A percentile compares a stretch with the other conserved stretches of the same genome.
phyloP scores from a whole-genome alignment of 108 stramenopile genomes.

The Pseudonitzschia multistriata region DNA sequence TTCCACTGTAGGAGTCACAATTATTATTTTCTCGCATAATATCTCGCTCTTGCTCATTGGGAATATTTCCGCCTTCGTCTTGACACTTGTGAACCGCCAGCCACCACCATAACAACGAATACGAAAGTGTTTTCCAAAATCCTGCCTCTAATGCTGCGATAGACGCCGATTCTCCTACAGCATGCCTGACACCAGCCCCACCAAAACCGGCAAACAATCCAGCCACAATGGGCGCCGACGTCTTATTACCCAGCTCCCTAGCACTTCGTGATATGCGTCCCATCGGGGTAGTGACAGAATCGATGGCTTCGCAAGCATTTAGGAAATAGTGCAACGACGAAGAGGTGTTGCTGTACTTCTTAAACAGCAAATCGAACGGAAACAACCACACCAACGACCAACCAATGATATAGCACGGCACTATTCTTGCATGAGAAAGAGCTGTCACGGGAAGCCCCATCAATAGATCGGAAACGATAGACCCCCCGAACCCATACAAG shows the following conservation, averaged over 20 bases:
- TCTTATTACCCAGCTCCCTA: slow-evolving; percentile 31
- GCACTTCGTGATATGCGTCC: slow-evolving; percentile 31
- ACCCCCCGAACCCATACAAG: slow-evolving; percentile 38
- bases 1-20: slow-evolving; percentile 29
- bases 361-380: slow-evolving; percentile 27
- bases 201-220: slow-evolving; percentile 37
- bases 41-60: background rate
- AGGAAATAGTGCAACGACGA: slow-evolving; percentile 29
- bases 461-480: slow-evolving; percentile 37
- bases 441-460: slow-evolving; percentile 38
- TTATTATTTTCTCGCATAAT: slow-evolving; percentile 14
- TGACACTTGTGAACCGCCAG: slow-evolving; percentile 25
- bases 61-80: background rate
- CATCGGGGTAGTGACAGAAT: slow-evolving; percentile 36
- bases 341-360: slow-evolving; percentile 11
- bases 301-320: slow-evolving; percentile 21
- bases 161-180: slow-evolving; percentile 9
- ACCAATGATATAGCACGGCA: slow-evolving; percentile 29
- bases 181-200: slow-evolving; percentile 24
- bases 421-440: slow-evolving; percentile 30
- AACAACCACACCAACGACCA: slow-evolving; percentile 33
- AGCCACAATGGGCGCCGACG: slow-evolving; percentile 32
- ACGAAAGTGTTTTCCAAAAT: slow-evolving; percentile 28
- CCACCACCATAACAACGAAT: slow-evolving; percentile 31
- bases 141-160: slow-evolving; percentile 20